phyloP scores from a whole-genome alignment of 1,284 basidiomycete species.

The Ganoderma lingzhi region DNA sequence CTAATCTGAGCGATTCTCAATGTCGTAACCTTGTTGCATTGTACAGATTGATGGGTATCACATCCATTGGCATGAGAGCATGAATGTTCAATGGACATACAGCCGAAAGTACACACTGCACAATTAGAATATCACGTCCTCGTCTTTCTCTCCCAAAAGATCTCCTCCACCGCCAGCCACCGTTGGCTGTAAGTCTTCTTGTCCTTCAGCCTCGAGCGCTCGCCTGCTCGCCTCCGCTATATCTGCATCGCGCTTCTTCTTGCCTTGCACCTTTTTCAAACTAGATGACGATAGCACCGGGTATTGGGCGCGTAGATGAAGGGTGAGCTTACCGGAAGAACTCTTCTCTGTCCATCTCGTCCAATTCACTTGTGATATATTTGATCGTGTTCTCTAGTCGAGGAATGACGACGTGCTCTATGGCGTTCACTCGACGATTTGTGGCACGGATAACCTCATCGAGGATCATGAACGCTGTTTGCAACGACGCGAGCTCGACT shows the following conservation, averaged over 20 bases:
- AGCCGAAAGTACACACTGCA: not conserved
- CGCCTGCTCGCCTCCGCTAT: conserved; percentile 50
- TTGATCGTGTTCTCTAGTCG: conserved; percentile 97
- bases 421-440: conserved; percentile 98
- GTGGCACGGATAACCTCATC: conserved; percentile 99
- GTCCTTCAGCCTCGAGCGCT: conserved; percentile 39
- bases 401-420: conserved; percentile 98
- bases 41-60: conserved; percentile 39
- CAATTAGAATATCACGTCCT: conserved; percentile 87
- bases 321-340: conserved; percentile 82
- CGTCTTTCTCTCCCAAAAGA: conserved; percentile 86
- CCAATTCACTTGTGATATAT: conserved; percentile 94
- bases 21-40: conserved; percentile 28
- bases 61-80: conserved; percentile 28
- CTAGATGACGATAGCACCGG: conserved; percentile 46
- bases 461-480: conserved; percentile 98
- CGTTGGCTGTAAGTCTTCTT: conserved; percentile 10
- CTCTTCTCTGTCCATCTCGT: conserved; percentile 98
- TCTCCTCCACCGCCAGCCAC: conserved; percentile 49
- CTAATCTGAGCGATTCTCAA: not conserved
- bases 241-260: conserved; percentile 90
- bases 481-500: conserved; percentile 95
- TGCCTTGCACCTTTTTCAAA: conserved; percentile 96
- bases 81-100: conserved; percentile 6
- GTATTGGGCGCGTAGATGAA: not conserved